Percentiles rank a stretch among this genome's conserved stretches.
These are phyloP conservation scores for Emmonsiellopsis sp. DNA, from an alignment of 2,329 filamentous ascomycete genomes.

Conservation along the genomic window DNA sequence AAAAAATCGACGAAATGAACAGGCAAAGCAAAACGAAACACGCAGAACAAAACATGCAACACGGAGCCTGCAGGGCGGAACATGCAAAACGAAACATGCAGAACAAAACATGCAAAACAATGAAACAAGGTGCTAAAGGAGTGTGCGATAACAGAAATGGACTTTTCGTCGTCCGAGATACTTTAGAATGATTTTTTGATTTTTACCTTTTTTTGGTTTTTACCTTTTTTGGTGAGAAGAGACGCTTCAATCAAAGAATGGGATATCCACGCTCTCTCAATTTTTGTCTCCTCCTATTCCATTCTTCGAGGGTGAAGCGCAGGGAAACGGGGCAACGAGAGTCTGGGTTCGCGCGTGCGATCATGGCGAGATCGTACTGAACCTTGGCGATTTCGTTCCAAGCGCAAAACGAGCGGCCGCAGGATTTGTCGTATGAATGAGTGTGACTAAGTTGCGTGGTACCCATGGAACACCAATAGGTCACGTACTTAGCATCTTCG, in stretches of 20 bases:
- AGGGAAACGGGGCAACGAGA: background rate
- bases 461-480: conserved; percentile 10
- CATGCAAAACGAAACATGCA: conserved; percentile 1
- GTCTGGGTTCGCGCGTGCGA: background rate
- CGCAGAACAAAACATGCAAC: background rate
- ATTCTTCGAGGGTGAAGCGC: conserved; percentile 6
- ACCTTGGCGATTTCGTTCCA: conserved; percentile 10
- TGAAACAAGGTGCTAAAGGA: conserved; percentile 5
- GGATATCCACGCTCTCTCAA: conserved; percentile 4
- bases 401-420: conserved; percentile 6
- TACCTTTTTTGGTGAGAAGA: background rate
- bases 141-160: conserved; percentile 10
- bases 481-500: conserved; percentile 11
- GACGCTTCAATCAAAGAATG: conserved; percentile 3
- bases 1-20: background rate
- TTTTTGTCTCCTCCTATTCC: conserved; percentile 10
- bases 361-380: background rate
- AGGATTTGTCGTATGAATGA: conserved; percentile 1
- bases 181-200: conserved; percentile 15
- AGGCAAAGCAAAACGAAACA: background rate
- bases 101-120: conserved; percentile 1
- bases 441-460: conserved; percentile 8
- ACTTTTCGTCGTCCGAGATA: conserved; percentile 15
- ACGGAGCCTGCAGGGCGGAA: background rate
- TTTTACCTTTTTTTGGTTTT: conserved; percentile 11